Evolutionary conservation across 2,329 filamentous ascomycete genomes (phyloP).

Genomic region (Microcera coccophila): DNA sequence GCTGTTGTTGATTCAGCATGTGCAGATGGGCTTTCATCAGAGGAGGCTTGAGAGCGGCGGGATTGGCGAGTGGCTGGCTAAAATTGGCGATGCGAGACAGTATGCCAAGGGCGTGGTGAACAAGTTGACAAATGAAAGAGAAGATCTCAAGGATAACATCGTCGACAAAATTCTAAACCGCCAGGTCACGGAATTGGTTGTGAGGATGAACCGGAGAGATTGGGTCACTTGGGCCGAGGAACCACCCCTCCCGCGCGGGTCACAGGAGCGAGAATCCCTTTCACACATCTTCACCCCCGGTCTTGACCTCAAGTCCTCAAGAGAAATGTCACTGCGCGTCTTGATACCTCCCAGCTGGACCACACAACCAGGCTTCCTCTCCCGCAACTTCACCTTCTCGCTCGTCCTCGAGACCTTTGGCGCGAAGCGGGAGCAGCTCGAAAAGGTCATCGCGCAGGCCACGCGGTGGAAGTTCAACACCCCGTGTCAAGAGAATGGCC

Average conservation of each 20-base stretch:
- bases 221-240: slow-evolving; percentile 5
- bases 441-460: neutral
- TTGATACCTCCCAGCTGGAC: slow-evolving; percentile 1
- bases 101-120: neutral
- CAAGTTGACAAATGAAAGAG: neutral
- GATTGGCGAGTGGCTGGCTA: neutral
- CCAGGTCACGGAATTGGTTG: neutral
- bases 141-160: neutral
- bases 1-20: slow-evolving; percentile 2
- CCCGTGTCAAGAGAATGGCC: neutral
- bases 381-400: neutral
- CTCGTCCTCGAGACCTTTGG: slow-evolving; percentile 6
- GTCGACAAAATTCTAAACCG: slow-evolving; percentile 1
- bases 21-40: slow-evolving; percentile 5
- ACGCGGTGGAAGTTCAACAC: slow-evolving; percentile 1
- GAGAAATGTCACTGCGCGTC: neutral
- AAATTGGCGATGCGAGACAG: slow-evolving; percentile 1
- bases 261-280: neutral
- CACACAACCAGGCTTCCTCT: neutral
- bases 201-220: slow-evolving; percentile 7
- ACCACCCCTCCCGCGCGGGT: neutral
- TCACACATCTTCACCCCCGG: neutral
- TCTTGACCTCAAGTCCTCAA: neutral
- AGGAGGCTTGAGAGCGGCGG: neutral
- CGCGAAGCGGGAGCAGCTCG: slow-evolving; percentile 1